phyloP scores from a whole-genome alignment of 2,329 filamentous ascomycete genomes.

The Juglanconis juglandina region DNA sequence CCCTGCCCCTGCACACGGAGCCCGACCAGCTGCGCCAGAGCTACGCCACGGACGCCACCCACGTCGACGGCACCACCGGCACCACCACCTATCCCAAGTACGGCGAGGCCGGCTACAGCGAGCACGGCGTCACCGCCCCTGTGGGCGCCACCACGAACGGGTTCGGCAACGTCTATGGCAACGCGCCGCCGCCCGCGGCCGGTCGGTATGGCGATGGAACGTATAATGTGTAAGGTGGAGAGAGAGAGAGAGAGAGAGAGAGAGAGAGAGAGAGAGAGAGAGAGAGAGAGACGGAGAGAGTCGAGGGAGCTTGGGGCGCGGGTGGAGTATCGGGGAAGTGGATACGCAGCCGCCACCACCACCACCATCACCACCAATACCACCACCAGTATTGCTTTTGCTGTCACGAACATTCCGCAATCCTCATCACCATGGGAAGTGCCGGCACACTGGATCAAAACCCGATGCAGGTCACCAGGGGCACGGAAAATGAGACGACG shows the following conservation, averaged over 20 bases:
- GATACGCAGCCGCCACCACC: no score
- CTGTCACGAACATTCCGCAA: no score
- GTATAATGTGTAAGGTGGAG: slow-evolving; percentile 12
- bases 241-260: no score
- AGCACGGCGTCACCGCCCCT: slow-evolving; percentile 22
- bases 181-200: background rate
- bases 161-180: background rate
- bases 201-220: slow-evolving; percentile 13
- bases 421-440: no score
- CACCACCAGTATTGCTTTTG: no score
- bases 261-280: no score
- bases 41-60: slow-evolving; percentile 35
- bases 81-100: slow-evolving; percentile 29
- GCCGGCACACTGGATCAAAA: background rate
- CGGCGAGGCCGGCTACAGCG: slow-evolving; percentile 25
- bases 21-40: slow-evolving; percentile 32
- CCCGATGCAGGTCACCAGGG: no score
- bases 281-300: background rate
- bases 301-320: no score
- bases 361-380: no score
- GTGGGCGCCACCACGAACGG: background rate
- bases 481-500: background rate
- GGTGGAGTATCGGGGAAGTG: no score
- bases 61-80: slow-evolving; percentile 19
- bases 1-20: slow-evolving; percentile 32